These are phyloP conservation scores for Paecilomyces fulvus DNA, from an alignment of 2,329 filamentous ascomycete species.

Conservation along the genomic window DNA sequence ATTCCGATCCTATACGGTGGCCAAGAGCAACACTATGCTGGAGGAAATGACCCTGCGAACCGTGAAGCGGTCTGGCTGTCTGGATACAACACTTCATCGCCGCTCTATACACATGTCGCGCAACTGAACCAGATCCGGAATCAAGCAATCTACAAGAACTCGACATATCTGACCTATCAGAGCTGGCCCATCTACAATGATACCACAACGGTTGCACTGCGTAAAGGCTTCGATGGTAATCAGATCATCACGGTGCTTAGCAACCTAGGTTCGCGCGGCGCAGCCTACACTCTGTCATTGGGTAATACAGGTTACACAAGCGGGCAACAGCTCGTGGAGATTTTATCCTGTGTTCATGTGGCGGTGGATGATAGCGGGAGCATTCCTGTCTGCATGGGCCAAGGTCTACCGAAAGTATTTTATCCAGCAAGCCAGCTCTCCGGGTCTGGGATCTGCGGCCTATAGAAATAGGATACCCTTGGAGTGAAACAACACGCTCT, in stretches of 20 bases:
- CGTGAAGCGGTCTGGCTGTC: constrained; percentile 51
- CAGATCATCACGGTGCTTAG: constrained; percentile 26
- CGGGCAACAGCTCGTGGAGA: constrained; percentile 23
- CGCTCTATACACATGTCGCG: constrained; percentile 38
- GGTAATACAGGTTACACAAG: constrained; percentile 32
- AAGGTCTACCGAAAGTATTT: constrained; percentile 12
- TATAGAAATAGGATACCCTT: not conserved
- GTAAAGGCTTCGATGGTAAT: constrained; percentile 26
- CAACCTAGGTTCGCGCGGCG: constrained; percentile 29
- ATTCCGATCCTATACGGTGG: constrained; percentile 57
- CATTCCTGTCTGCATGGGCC: constrained; percentile 6
- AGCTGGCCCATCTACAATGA: constrained; percentile 30
- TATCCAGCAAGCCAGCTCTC: constrained; percentile 8
- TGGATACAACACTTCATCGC: constrained; percentile 34
- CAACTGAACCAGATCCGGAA: constrained; percentile 40
- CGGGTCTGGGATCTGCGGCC: constrained; percentile 10
- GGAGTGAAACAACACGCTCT: not conserved
- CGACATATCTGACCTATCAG: constrained; percentile 26
- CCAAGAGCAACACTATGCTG: constrained; percentile 52
- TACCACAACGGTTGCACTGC: constrained; percentile 27
- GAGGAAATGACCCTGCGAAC: constrained; percentile 38
- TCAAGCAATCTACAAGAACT: constrained; percentile 22
- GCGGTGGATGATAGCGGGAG: constrained; percentile 8
- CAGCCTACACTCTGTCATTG: constrained; percentile 12
- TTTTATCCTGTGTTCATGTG: constrained; percentile 24